Base-by-base conservation (phyloP, 352 stramenopile species). In the Pythium biforme region DNA sequence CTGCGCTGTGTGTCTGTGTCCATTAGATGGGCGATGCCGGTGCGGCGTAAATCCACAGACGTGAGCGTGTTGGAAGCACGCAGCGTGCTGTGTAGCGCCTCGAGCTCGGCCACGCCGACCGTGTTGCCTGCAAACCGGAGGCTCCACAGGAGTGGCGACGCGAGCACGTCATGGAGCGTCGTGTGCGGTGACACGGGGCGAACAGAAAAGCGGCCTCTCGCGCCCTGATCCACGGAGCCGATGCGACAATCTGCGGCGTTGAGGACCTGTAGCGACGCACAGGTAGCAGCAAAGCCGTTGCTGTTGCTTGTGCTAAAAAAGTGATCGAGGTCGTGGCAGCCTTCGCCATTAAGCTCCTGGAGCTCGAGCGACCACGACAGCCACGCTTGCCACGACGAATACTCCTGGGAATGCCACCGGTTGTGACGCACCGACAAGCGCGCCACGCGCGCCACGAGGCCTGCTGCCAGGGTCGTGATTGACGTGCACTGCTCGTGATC, bases 371-470 rank as follows among this genome's bases (percentile, higher is more conserved):
- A 20, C 37, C 37, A 43, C 10, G 37, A 14, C 19, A 45, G 29
- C 29, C 20, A 22, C 5, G 6, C 19, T n/a, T 29, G 23, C 49
- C 27, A 29, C 29, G 19, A 27, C 27, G 22, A 17, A 29, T 27
- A 41, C 27, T 27, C 11, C 31, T 55, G 10, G 11, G 19, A 22
- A 29, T 45, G 14, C 49, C 19, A 45, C 9, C 2, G 7, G 12
- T 55, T 41, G 31, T 45, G n/a, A 9, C 49, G 49, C 49, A 43
- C 14, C 1, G 49, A 55, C 29, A 55, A 27, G 6, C 49, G 49
- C 10, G 29, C 14, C 12, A 55, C n/a, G 19, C 37, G 10, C 3
- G 49, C 27, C 14, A 43, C 37, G 17, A 43, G 37, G 2, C 37
- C 37, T 17, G 11, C 49, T 15, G 29, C 31, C 31, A 55, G 17